Percentiles rank a stretch among this genome's conserved stretches.
Conservation (phyloP, 1,139 yeast genomes). For the Schwanniomyces etchellsii region DNA sequence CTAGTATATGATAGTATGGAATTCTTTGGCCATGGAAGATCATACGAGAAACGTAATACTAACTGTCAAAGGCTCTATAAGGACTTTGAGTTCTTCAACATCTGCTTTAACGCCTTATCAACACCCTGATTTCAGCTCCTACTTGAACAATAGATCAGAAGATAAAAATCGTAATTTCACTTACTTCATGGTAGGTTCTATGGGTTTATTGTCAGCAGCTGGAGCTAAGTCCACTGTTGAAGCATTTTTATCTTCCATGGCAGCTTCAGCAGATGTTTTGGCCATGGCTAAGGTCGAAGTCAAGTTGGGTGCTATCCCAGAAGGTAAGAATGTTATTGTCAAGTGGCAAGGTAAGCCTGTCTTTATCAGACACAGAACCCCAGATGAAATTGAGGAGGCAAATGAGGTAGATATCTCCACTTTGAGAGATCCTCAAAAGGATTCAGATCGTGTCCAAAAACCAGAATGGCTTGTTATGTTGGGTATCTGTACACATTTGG, state of each 20-base stretch:
- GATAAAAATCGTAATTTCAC: constrained; percentile 79
- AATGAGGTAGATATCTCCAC: constrained; percentile 65
- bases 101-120: constrained; percentile 68
- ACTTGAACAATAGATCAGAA: constrained; percentile 69
- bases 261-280: constrained; percentile 98
- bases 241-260: constrained; percentile 86
- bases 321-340: constrained; percentile 95
- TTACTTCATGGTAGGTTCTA: constrained; percentile 96
- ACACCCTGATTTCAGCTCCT: constrained; percentile 86
- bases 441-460: constrained; percentile 88
- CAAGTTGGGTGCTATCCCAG: constrained; percentile 88
- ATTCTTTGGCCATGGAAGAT: neutral
- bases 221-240: constrained; percentile 98
- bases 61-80: constrained; percentile 19
- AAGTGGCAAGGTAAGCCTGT: constrained; percentile 99
- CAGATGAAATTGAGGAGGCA: constrained; percentile 91
- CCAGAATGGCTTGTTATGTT: constrained; percentile 99
- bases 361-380: constrained; percentile 98
- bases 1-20: constrained; percentile 1
- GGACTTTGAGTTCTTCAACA: constrained; percentile 42
- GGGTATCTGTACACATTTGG: constrained; percentile 99
- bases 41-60: constrained; percentile 6
- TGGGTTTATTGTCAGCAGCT: constrained; percentile 91
- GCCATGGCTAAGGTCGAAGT: constrained; percentile 99
- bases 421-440: constrained; percentile 93